These are phyloP conservation scores for Amanita exitialis DNA, from an alignment of 768 basidiomycete species.

Conservation along the genomic window DNA sequence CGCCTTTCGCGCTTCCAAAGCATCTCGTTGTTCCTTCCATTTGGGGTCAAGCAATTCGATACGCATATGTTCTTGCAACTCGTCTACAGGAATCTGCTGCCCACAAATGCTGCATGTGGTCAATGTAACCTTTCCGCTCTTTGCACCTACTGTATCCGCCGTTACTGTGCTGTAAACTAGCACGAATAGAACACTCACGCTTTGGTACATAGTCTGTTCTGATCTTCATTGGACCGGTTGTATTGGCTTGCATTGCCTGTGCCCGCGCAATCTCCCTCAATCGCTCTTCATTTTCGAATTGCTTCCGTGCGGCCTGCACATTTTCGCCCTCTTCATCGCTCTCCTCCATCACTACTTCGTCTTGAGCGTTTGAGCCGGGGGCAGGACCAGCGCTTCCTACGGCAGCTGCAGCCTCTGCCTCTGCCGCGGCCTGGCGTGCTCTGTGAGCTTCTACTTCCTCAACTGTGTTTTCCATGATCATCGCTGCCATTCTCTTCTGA, in stretches of 20 bases:
- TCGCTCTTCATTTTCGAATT: slow-evolving; percentile 63
- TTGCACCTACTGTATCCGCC: slow-evolving; percentile 44
- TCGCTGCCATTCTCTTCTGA: slow-evolving; percentile 96
- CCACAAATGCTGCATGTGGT: slow-evolving; percentile 90
- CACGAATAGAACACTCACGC: slow-evolving; percentile 36
- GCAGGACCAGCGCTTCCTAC: slow-evolving; percentile 51
- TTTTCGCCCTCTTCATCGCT: slow-evolving; percentile 73
- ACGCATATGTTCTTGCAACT: slow-evolving; percentile 95
- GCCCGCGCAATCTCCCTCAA: slow-evolving; percentile 66
- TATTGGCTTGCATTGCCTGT: slow-evolving; percentile 61
- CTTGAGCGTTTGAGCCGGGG: slow-evolving; percentile 19
- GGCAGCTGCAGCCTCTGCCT: slow-evolving; percentile 76
- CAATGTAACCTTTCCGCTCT: slow-evolving; percentile 57
- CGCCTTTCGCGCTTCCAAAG: slow-evolving; percentile 80
- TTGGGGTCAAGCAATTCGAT: slow-evolving; percentile 95
- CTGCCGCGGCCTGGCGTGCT: slow-evolving; percentile 75
- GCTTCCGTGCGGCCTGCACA: slow-evolving; percentile 46
- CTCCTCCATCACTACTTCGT: slow-evolving; percentile 75
- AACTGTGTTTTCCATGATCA: slow-evolving; percentile 93
- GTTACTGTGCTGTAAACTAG: slow-evolving; percentile 4
- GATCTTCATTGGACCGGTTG: slow-evolving; percentile 84
- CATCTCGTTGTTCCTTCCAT: slow-evolving; percentile 95
- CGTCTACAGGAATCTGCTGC: slow-evolving; percentile 94
- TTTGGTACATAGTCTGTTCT: slow-evolving; percentile 95
- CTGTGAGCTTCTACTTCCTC: slow-evolving; percentile 81